A percentile compares a stretch with the other conserved stretches of the same genome.
Evolutionary conservation across 2,329 filamentous ascomycete genomes (phyloP).

Genomic region (Diplodia sapinea): DNA sequence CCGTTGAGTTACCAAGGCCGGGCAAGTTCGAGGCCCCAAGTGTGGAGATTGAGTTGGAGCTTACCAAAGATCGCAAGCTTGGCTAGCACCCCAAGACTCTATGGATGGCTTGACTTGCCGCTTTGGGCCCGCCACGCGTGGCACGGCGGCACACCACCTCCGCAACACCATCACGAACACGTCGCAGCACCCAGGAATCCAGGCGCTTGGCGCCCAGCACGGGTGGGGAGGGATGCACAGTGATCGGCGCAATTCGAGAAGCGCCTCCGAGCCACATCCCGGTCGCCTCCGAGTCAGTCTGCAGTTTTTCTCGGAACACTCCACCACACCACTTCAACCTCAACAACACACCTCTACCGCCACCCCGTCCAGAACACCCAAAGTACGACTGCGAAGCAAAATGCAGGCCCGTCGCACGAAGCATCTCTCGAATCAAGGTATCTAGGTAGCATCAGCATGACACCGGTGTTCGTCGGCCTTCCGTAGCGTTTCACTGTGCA

Average conservation of each 20-base stretch:
- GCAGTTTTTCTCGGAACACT: conserved; percentile 13
- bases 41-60: not conserved
- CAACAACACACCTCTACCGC: not conserved
- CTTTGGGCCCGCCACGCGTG: not conserved
- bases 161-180: not conserved
- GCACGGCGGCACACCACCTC: not conserved
- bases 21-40: not conserved
- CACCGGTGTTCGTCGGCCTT: conserved; percentile 26
- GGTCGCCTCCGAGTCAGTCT: conserved; percentile 8
- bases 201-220: conserved; percentile 13
- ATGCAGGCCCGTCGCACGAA: conserved; percentile 30
- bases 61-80: not conserved
- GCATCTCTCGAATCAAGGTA: conserved; percentile 30
- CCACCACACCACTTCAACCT: not conserved
- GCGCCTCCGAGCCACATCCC: not conserved
- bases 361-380: conserved; percentile 3
- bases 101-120: not conserved
- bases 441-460: conserved; percentile 32
- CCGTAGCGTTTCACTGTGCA: conserved; percentile 10
- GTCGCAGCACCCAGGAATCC: conserved; percentile 5
- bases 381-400: conserved; percentile 24
- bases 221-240: not conserved
- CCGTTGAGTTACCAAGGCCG: not conserved
- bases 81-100: not conserved
- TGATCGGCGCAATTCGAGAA: conserved; percentile 23